Conservation (phyloP, 148 eudicot species). For the Rhododendron henanense region DNA sequence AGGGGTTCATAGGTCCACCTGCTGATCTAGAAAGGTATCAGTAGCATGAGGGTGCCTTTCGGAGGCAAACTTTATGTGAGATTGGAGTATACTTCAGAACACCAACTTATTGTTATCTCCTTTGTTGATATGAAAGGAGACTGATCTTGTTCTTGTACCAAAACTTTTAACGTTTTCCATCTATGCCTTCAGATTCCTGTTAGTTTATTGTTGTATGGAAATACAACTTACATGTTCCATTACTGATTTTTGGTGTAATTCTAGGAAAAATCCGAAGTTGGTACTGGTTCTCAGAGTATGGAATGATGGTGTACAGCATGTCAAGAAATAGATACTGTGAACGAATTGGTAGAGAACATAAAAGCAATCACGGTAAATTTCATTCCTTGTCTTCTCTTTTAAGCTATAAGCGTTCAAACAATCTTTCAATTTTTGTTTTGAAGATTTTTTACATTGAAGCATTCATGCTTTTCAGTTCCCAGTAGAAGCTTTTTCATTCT, state of each 20-base stretch:
- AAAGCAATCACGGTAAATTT: constrained; percentile 85
- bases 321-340: constrained; percentile 83
- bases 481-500: background rate
- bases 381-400: background rate
- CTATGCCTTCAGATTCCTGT: constrained; percentile 2
- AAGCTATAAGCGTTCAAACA: background rate
- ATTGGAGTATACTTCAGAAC: background rate
- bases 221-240: background rate
- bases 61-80: background rate
- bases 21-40: background rate
- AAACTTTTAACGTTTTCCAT: background rate
- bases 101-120: background rate
- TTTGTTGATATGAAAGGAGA: background rate
- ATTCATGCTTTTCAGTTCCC: background rate
- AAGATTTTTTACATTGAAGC: background rate
- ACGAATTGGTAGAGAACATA: constrained; percentile 92
- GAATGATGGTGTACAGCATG: constrained; percentile 88
- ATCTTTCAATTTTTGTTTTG: background rate
- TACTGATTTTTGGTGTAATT: constrained; percentile 9
- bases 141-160: background rate
- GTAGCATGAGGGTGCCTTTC: background rate
- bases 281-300: constrained; percentile 94
- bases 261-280: constrained; percentile 89
- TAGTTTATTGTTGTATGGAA: background rate
- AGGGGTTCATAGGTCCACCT: background rate